Evolutionary conservation across 306 rosid genomes (phyloP), one percentile per base, ranked within the genome.

Genomic region (Corylus avellana): DNA sequence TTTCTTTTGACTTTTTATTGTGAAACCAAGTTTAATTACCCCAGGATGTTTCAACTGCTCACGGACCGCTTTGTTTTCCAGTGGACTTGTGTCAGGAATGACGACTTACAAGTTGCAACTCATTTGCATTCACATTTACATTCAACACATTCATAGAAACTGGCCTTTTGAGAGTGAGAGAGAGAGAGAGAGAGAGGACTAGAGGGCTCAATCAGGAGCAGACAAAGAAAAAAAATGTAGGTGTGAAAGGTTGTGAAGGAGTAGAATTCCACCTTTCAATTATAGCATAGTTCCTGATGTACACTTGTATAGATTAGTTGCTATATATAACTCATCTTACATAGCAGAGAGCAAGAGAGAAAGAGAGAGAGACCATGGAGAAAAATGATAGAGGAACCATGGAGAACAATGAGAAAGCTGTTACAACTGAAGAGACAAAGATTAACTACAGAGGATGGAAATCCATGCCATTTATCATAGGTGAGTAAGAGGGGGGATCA

Each of bases 381-480:
- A 85, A 75, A 53, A 68, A 7, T 53, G 80, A 72, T 73, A 54
- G 18, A 58, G 80, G 72, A 64, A 79, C 14, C 49, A 50, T 81
- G 81, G 86, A 90, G 79, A 83, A 75, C 6, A 50, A 58, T 48
- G 87, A 84, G 55, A 76, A 80, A 64, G 14, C 27, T 70, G 77
- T 29, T 25, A 22, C 25, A 35, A 37, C 76, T 22, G 89, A 77
- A 12, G 86, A 83, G 61, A 73, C 81, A 74, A 75, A 81, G 49
- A 63, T 83, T 12, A 82, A 63, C 79, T 89, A 92, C 86, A 87
- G 90, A 83, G 98, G 98, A 18, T 94, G 97, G 98, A 94, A 85
- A 82, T 82, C 59, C 75, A 94, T 94, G 98, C 98, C 98, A n/a
- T 88, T 87, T 75, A 90, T 94, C 83, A 89, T 94, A 83, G 98